Percentiles rank a stretch among this genome's conserved stretches.
Conservation (phyloP, 441 rosid genomes). For the Corymbia citriodora region DNA sequence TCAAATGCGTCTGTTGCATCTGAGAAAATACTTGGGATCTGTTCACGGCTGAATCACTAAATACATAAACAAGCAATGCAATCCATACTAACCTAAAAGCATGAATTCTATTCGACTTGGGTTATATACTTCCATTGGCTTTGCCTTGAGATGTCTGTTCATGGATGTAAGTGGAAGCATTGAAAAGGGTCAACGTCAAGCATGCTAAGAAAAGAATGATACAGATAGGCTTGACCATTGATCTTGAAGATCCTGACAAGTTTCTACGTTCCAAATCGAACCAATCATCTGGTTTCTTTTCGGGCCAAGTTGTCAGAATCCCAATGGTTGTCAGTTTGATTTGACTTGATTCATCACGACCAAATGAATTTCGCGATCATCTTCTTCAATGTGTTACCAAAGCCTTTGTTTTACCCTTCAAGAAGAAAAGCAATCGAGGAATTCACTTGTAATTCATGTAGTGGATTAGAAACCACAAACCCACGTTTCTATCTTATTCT, state of each 20-base stretch:
- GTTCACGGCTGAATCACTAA: neutral
- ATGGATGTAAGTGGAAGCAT: neutral
- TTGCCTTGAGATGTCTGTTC: neutral
- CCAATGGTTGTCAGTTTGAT: neutral
- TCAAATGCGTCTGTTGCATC: neutral
- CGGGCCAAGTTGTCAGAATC: neutral
- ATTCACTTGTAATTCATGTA: neutral
- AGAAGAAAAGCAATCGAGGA: neutral
- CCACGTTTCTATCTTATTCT: neutral
- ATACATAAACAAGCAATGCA: neutral
- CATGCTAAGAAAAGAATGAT: neutral
- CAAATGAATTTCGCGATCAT: neutral
- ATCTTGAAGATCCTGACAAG: neutral
- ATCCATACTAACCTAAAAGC: neutral
- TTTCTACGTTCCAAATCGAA: neutral
- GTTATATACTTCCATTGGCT: neutral
- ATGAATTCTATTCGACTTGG: neutral
- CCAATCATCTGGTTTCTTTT: no score
- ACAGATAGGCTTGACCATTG: neutral
- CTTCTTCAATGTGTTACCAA: neutral
- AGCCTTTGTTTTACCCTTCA: neutral
- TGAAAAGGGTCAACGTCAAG: neutral
- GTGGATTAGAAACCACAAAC: neutral
- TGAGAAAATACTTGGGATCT: neutral
- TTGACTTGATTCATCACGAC: neutral